Conservation (phyloP, 2,329 filamentous ascomycete genomes). For the Graphilbum sp. region DNA sequence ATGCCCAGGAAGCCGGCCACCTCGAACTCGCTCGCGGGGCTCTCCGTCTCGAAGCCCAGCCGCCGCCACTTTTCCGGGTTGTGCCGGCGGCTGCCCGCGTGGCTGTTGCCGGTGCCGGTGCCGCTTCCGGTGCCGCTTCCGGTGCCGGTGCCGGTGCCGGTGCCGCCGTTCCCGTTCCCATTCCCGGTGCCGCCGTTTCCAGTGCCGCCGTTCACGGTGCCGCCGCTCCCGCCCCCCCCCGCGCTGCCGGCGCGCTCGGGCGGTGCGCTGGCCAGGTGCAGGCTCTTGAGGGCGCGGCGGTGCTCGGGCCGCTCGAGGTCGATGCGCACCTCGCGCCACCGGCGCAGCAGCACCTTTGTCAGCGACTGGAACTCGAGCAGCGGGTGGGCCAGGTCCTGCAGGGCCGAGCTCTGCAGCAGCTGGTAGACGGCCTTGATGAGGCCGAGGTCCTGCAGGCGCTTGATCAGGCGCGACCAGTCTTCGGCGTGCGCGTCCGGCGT, state of each 20-base stretch:
- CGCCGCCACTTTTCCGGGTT: slow-evolving; percentile 87
- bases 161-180: slow-evolving; percentile 8
- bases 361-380: slow-evolving; percentile 85
- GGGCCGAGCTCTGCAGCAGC: slow-evolving; percentile 83
- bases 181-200: slow-evolving; percentile 38
- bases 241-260: too few relatives aligned
- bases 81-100: slow-evolving; percentile 53
- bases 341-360: slow-evolving; percentile 72
- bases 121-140: background rate
- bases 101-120: slow-evolving; percentile 16
- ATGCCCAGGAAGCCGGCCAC: slow-evolving; percentile 78
- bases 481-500: slow-evolving; percentile 25
- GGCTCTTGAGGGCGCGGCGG: slow-evolving; percentile 65
- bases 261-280: slow-evolving; percentile 72
- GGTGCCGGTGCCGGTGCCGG: slow-evolving; percentile 10
- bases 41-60: slow-evolving; percentile 82
- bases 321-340: slow-evolving; percentile 74
- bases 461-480: slow-evolving; percentile 94
- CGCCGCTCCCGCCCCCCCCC: slow-evolving; percentile 15
- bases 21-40: slow-evolving; percentile 71
- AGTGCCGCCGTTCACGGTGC: slow-evolving; percentile 14
- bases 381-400: slow-evolving; percentile 81
- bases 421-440: slow-evolving; percentile 83
- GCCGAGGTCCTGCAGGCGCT: slow-evolving; percentile 78
- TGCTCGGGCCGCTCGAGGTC: slow-evolving; percentile 82